Percentiles rank a stretch among this genome's conserved stretches.
Evolutionary conservation across 805 yeast genomes (phyloP).

Genomic region (Vanderwaltozyma verrucispora): DNA sequence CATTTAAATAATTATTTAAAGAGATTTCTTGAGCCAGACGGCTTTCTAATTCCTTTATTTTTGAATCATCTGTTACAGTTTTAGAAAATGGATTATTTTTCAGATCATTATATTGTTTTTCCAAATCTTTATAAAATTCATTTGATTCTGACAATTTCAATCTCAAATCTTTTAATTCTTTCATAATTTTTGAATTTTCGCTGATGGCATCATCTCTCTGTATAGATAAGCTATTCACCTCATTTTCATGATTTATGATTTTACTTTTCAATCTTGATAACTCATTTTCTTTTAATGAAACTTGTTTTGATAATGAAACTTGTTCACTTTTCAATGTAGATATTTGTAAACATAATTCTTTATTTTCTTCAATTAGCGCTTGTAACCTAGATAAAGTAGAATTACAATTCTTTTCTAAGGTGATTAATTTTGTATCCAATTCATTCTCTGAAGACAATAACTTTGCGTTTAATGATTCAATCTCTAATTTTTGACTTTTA

Average conservation of each 20-base stretch:
- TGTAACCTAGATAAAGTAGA: conserved; percentile 31
- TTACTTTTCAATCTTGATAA: conserved; percentile 22
- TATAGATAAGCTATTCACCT: conserved; percentile 18
- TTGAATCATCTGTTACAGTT: conserved; percentile 33
- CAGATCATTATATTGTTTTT: conserved; percentile 33
- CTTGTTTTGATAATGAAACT: conserved; percentile 26
- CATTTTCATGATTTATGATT: conserved; percentile 18
- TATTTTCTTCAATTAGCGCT: conserved; percentile 36
- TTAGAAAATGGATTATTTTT: conserved; percentile 16
- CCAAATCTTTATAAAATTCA: conserved; percentile 29
- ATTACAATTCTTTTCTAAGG: conserved; percentile 25
- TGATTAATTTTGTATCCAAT: conserved; percentile 29
- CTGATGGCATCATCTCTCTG: conserved; percentile 25
- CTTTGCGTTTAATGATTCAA: conserved; percentile 25
- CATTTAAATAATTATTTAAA: conserved; percentile 22
- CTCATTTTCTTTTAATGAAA: conserved; percentile 30
- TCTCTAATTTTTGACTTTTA: conserved; percentile 27
- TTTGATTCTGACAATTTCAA: conserved; percentile 18
- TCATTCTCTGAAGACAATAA: conserved; percentile 25
- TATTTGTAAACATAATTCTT: conserved; percentile 33
- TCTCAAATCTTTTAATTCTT: conserved; percentile 22
- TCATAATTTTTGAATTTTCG: conserved; percentile 21
- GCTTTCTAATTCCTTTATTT: conserved; percentile 31
- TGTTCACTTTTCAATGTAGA: conserved; percentile 30
- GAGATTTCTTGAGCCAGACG: conserved; percentile 25